Percentiles rank a stretch among this genome's conserved stretches.
These are phyloP conservation scores for Silene vulgaris DNA, from an alignment of 179 eudicot genomes.

Conservation along the genomic window DNA sequence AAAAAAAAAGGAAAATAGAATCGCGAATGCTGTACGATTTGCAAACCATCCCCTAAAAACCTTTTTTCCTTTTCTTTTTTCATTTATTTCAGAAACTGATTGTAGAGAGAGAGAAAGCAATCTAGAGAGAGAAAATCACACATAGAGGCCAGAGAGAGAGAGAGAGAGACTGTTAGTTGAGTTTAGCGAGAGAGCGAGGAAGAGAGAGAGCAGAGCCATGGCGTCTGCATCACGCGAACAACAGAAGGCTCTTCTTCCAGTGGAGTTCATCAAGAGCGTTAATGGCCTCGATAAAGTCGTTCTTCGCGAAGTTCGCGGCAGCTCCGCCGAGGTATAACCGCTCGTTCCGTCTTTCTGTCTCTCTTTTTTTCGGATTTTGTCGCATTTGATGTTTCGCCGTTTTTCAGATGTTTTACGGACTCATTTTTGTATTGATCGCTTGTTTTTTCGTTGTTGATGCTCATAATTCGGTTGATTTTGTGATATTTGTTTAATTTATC, in stretches of 20 bases:
- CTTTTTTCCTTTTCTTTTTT: neutral
- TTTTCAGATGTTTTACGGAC: neutral
- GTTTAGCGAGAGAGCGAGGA: neutral
- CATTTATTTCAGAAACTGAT: constrained; percentile 4
- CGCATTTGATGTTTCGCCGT: constrained; percentile 6
- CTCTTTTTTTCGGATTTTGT: neutral
- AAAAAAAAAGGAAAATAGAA: too few relatives aligned
- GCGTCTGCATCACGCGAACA: constrained; percentile 44
- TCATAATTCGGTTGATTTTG: constrained; percentile 13
- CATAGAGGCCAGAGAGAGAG: neutral
- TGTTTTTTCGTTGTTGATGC: neutral
- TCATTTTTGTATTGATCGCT: neutral
- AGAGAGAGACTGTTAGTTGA: constrained; percentile 18
- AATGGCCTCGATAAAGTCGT: constrained; percentile 77
- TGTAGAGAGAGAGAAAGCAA: constrained; percentile 9
- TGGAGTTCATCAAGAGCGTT: constrained; percentile 46
- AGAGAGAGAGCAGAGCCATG: constrained; percentile 26
- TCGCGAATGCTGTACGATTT: neutral
- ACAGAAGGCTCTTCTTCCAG: constrained; percentile 21
- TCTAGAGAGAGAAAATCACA: constrained; percentile 7
- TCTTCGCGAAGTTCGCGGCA: constrained; percentile 64
- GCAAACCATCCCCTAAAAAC: neutral
- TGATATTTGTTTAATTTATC: constrained; percentile 13
- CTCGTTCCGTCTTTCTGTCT: neutral
- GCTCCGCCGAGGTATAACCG: constrained; percentile 54